Evolutionary conservation across 371 early-diverging fungal genomes (phyloP).

Genomic region (Syncephalastrum sp.): DNA sequence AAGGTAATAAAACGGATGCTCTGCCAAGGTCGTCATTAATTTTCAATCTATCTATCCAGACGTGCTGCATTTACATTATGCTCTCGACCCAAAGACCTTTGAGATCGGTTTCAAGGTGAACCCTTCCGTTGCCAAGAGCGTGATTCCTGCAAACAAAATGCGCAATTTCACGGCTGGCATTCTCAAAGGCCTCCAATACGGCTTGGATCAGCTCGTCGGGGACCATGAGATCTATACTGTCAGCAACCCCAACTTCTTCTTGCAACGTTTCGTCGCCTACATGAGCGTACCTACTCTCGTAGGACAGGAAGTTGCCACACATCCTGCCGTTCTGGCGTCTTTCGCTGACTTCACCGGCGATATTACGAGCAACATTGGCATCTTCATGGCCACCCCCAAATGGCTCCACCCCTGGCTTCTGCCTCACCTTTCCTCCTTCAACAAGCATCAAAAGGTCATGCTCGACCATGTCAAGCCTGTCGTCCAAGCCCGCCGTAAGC

Average conservation of each 20-base stretch:
- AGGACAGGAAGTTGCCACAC: slow-evolving; percentile 25
- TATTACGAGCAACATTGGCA: slow-evolving; percentile 24
- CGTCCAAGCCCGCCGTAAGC: slow-evolving; percentile 16
- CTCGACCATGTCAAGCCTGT: slow-evolving; percentile 21
- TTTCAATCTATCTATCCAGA: slow-evolving; percentile 13
- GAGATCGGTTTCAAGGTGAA: slow-evolving; percentile 31
- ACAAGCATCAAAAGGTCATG: slow-evolving; percentile 29
- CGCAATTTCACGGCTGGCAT: slow-evolving; percentile 19
- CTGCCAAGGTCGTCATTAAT: neutral
- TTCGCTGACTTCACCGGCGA: slow-evolving; percentile 40
- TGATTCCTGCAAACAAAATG: slow-evolving; percentile 20
- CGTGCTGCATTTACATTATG: slow-evolving; percentile 31
- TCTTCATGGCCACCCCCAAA: slow-evolving; percentile 21
- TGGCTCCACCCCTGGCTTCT: slow-evolving; percentile 22
- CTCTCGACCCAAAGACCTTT: slow-evolving; percentile 19
- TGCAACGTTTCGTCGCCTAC: slow-evolving; percentile 37
- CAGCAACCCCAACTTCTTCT: slow-evolving; percentile 17
- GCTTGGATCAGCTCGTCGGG: slow-evolving; percentile 11
- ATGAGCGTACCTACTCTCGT: slow-evolving; percentile 39
- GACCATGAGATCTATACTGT: slow-evolving; percentile 8
- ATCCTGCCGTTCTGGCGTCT: slow-evolving; percentile 27
- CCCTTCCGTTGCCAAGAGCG: slow-evolving; percentile 22
- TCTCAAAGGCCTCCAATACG: slow-evolving; percentile 21
- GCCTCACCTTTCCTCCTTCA: slow-evolving; percentile 25
- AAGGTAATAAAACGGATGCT: slow-evolving; percentile 16